phyloP scores from a whole-genome alignment of 768 basidiomycete genomes.

The Phlegmacium glaucopus region DNA sequence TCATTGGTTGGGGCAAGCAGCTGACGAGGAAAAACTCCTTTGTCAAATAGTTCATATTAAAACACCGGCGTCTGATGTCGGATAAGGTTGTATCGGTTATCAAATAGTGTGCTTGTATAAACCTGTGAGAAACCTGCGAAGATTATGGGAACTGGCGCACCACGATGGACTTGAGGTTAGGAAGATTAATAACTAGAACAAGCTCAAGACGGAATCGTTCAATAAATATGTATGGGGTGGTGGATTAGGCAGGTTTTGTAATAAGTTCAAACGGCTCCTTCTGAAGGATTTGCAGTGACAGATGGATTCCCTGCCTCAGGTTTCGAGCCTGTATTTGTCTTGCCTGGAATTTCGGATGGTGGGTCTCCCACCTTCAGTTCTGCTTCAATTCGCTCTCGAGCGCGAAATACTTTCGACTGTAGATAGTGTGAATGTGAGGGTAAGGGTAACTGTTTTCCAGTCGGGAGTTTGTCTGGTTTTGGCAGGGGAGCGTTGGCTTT shows the following conservation, averaged over 20 bases:
- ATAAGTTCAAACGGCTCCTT: no score
- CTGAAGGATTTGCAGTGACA: constrained; percentile 4
- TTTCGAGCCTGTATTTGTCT: constrained; percentile 1
- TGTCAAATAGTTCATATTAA: not conserved
- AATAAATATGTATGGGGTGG: no score
- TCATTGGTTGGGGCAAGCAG: constrained; percentile 23
- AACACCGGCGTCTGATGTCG: no score
- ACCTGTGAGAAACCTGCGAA: no score
- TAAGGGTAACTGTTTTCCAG: constrained; percentile 38
- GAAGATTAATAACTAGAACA: no score
- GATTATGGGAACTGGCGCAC: no score
- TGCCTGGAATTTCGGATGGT: constrained; percentile 10
- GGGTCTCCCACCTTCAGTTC: constrained; percentile 46
- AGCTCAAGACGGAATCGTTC: no score
- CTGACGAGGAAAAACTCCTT: constrained; percentile 7
- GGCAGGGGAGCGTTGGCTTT: constrained; percentile 80
- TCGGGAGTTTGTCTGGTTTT: constrained; percentile 42
- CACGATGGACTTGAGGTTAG: no score
- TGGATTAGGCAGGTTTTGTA: no score
- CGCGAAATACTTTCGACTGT: constrained; percentile 95
- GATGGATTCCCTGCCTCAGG: constrained; percentile 12
- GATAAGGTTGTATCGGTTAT: no score
- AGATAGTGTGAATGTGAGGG: constrained; percentile 82
- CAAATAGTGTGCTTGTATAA: no score
- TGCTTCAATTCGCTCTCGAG: constrained; percentile 92